Percentiles rank a stretch among this genome's conserved stretches.
Evolutionary conservation across 306 rosid species (phyloP).

Genomic region (Gillenia trifoliata): DNA sequence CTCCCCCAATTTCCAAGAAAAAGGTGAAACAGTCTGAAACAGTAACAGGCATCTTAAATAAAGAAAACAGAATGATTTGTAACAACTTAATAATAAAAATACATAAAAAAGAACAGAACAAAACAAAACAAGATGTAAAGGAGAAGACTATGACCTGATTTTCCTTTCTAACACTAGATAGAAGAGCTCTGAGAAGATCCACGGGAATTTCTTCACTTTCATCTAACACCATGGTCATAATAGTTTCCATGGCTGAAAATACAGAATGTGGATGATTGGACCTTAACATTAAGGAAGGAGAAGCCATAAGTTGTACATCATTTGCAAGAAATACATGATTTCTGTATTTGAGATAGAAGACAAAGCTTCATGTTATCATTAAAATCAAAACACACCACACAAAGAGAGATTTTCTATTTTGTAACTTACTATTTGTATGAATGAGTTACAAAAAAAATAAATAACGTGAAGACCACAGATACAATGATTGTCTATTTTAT

Average conservation of each 20-base stretch:
- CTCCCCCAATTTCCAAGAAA: conserved; percentile 60
- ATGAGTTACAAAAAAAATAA: background rate
- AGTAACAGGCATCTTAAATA: conserved; percentile 7
- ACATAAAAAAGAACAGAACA: background rate
- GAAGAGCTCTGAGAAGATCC: conserved; percentile 50
- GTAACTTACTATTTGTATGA: background rate
- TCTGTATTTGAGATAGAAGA: conserved; percentile 1
- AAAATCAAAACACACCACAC: background rate
- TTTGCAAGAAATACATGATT: conserved; percentile 13
- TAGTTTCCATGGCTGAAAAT: conserved; percentile 48
- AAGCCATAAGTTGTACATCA: conserved; percentile 23
- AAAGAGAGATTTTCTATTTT: background rate
- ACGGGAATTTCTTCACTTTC: conserved; percentile 67
- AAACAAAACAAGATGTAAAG: conserved; percentile 6
- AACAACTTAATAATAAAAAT: background rate
- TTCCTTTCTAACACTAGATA: conserved; percentile 54
- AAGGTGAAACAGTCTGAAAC: conserved; percentile 50
- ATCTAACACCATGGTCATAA: conserved; percentile 54
- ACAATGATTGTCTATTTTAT: background rate
- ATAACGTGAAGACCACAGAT: background rate
- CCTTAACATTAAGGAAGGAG: conserved; percentile 43
- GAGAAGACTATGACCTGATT: conserved; percentile 40
- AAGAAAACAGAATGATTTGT: background rate
- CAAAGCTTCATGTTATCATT: conserved; percentile 1
- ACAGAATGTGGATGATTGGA: conserved; percentile 44